Evolutionary conservation across 352 stramenopile species (phyloP).

Genomic region (Globisporangium megalacanthum): DNA sequence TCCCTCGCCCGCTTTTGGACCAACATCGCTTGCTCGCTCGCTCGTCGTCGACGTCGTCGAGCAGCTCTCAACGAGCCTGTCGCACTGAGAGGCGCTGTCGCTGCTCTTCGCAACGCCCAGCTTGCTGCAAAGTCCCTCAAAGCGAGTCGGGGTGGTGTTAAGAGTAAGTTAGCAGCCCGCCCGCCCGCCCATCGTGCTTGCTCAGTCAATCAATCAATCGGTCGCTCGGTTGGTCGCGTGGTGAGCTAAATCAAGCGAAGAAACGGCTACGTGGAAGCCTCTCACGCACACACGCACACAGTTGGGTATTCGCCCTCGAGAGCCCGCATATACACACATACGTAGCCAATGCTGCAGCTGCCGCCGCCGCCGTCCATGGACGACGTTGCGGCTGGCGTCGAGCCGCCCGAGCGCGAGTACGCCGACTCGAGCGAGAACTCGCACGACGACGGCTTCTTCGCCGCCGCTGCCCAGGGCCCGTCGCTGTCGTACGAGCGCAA

Average conservation of each 20-base stretch:
- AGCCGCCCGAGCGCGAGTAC: slow-evolving; percentile 29
- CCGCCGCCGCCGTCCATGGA: background rate
- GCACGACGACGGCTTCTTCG: slow-evolving; percentile 49
- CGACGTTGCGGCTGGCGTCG: slow-evolving; percentile 10
- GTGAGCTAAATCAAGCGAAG: too few species aligned
- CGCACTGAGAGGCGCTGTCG: background rate
- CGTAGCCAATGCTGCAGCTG: slow-evolving; percentile 3
- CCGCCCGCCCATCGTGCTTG: too few species aligned
- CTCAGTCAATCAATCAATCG: too few species aligned
- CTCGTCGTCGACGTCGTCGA: background rate
- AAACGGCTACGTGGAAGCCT: too few species aligned
- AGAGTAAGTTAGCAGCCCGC: too few species aligned
- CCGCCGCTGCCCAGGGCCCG: slow-evolving; percentile 48
- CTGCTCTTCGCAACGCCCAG: too few species aligned
- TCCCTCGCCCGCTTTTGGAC: slow-evolving; percentile 1
- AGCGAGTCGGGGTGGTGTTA: too few species aligned
- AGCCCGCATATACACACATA: background rate
- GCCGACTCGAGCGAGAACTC: slow-evolving; percentile 67
- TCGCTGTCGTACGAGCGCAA: slow-evolving; percentile 84
- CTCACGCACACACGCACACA: too few species aligned
- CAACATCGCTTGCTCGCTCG: slow-evolving; percentile 1
- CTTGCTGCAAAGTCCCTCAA: background rate
- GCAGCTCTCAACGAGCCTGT: background rate
- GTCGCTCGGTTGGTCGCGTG: too few species aligned
- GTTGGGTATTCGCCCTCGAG: too few species aligned